Conservation (phyloP, 257 asterid genomes). For the Vinca minor region DNA sequence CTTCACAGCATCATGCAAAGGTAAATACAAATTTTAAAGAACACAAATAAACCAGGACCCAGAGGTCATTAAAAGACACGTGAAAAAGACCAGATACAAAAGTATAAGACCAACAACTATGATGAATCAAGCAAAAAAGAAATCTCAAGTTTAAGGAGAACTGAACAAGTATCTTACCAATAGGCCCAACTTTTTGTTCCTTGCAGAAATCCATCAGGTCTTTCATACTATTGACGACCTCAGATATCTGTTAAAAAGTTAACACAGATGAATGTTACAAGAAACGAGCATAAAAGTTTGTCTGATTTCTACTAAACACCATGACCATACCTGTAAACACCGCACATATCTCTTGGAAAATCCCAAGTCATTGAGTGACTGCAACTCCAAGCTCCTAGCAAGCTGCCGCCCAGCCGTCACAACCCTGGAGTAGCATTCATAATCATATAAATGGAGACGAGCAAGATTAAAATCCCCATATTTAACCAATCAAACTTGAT, state of each 20-base stretch:
- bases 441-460: too few relatives aligned
- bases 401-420: conserved; percentile 96
- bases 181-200: conserved; percentile 72
- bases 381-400: conserved; percentile 87
- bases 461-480: too few relatives aligned
- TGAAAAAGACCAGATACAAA: not conserved
- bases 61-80: not conserved
- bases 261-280: conserved; percentile 8
- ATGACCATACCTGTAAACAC: conserved; percentile 76
- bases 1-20: not conserved
- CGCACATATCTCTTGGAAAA: conserved; percentile 92
- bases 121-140: not conserved
- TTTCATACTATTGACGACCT: conserved; percentile 95
- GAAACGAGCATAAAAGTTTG: not conserved
- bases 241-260: conserved; percentile 60
- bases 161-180: conserved; percentile 40
- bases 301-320: not conserved
- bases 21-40: too few relatives aligned
- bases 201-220: conserved; percentile 86
- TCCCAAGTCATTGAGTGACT: conserved; percentile 88
- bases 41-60: too few relatives aligned
- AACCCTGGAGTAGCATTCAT: conserved; percentile 44
- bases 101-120: not conserved
- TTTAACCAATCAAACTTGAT: too few relatives aligned
- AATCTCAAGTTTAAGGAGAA: not conserved